Percentiles rank a stretch among this genome's conserved stretches.
Evolutionary conservation across 2,329 filamentous ascomycete species (phyloP).

Genomic region (Lecanicillium sp.): DNA sequence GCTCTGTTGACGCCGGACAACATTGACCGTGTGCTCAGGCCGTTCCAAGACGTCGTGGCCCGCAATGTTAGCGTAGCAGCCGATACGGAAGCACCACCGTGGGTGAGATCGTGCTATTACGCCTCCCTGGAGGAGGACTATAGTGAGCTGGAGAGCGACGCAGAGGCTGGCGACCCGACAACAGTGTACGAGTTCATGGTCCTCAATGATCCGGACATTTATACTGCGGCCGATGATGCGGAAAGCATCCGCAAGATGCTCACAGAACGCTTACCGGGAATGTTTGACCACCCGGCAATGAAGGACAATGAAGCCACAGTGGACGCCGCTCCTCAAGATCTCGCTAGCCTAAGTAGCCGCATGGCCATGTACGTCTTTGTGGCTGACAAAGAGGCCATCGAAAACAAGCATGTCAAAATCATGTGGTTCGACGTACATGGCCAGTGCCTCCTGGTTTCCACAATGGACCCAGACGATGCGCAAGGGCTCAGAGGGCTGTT

Average conservation of each 20-base stretch:
- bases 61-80: not conserved
- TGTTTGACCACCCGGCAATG: not conserved
- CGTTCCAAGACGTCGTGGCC: not conserved
- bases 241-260: not conserved
- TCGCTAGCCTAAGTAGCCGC: not conserved
- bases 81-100: not conserved
- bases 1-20: not conserved
- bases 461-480: not conserved
- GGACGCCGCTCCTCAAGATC: not conserved
- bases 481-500: not conserved
- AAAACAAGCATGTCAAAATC: not conserved
- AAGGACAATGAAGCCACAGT: not conserved
- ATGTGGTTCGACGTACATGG: not conserved
- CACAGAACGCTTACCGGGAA: not conserved
- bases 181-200: not conserved
- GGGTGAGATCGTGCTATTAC: not conserved
- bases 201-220: not conserved
- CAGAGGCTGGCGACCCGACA: too few species aligned
- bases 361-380: not conserved
- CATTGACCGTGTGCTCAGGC: conserved; percentile 2
- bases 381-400: not conserved
- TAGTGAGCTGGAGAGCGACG: not conserved
- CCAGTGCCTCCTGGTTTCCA: not conserved
- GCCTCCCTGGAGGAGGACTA: not conserved
- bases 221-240: not conserved